Evolutionary conservation across 2,329 filamentous ascomycete species (phyloP), one percentile per base, ranked within the genome.

Genomic region (Sclerotinia minor): DNA sequence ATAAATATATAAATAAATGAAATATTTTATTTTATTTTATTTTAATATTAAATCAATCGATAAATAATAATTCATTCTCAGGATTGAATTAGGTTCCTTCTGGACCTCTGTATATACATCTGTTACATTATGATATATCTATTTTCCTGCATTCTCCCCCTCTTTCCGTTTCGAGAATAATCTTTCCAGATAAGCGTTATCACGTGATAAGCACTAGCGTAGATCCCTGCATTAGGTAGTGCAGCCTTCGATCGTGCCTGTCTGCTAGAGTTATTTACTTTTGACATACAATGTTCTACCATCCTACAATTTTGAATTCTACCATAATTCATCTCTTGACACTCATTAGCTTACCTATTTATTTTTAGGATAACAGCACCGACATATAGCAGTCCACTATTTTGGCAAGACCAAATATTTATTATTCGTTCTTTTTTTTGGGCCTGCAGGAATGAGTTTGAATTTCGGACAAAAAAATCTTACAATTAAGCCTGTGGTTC

Each of bases 221-320:
- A 59, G 57, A 59, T 59, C 57, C 44, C 19, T 59, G 57, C 57
- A 32, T 59, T 21, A 41, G 41, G 26, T 26, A 45, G 38, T 44
- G 50, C 50, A 53, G 24, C 26, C 26, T 47, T 47, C 29, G 57
- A 59, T 47, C 19, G 57, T 59, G 26, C 57, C 41, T 47, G 24
- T 19, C 57, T 41, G 38, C 55, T 26, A 44, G 35, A 29, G 24
- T 59, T 45, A 59, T 59, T 59, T 21, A 45, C 38, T 19, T 41
- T 21, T 26, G 29, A 45, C 24, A 59, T 35, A 24, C 38, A 57
- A 35, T 50, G 11, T n/a, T 24, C 21, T 50, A 50, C 21, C 47
- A 50, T 24, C n/a, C n/a, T 50, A 24, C 47, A 50, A 24, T 21
- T 24, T 50, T 24, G 21, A 50, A 50, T 50, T n/a, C 45, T n/a